Evolutionary conservation across 1,284 basidiomycete genomes (phyloP).

Genomic region (Rhodotorula sp.): DNA sequence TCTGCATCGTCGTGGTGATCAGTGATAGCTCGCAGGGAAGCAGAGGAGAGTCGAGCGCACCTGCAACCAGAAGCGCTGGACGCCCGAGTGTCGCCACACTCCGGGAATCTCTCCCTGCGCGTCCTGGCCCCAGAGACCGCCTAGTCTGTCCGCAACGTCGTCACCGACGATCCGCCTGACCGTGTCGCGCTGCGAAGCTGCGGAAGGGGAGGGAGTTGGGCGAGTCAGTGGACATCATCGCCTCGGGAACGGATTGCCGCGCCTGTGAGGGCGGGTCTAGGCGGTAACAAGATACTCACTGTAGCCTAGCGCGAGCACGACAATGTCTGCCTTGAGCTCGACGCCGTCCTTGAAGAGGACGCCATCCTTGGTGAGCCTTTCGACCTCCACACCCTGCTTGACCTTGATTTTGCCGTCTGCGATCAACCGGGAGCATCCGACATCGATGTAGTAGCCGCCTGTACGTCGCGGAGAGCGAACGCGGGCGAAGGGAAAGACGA

Average conservation of each 20-base stretch:
- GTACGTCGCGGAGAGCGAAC: neutral
- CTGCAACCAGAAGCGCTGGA: slow-evolving; percentile 57
- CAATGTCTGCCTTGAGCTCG: slow-evolving; percentile 46
- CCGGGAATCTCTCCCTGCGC: slow-evolving; percentile 58
- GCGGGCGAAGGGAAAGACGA: neutral
- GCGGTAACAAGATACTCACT: neutral
- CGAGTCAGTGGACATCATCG: neutral
- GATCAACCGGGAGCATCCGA: slow-evolving; percentile 45
- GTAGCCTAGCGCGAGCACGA: slow-evolving; percentile 18
- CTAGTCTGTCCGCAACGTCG: slow-evolving; percentile 54
- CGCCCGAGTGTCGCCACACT: slow-evolving; percentile 53
- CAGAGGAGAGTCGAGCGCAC: no score
- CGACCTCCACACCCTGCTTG: slow-evolving; percentile 47
- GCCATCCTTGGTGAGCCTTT: slow-evolving; percentile 39
- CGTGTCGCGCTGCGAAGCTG: slow-evolving; percentile 47
- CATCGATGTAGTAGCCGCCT: slow-evolving; percentile 45
- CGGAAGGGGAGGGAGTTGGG: slow-evolving; percentile 27
- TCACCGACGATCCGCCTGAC: slow-evolving; percentile 56
- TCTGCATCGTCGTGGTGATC: slow-evolving; percentile 28
- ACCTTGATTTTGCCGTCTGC: slow-evolving; percentile 49
- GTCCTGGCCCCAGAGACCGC: slow-evolving; percentile 60
- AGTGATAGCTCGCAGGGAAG: no score
- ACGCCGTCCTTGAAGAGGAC: slow-evolving; percentile 49
- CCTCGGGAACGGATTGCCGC: neutral
- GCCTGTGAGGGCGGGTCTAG: neutral